Conservation (phyloP, 495 filamentous ascomycete species). For the Podospora sp. region DNA sequence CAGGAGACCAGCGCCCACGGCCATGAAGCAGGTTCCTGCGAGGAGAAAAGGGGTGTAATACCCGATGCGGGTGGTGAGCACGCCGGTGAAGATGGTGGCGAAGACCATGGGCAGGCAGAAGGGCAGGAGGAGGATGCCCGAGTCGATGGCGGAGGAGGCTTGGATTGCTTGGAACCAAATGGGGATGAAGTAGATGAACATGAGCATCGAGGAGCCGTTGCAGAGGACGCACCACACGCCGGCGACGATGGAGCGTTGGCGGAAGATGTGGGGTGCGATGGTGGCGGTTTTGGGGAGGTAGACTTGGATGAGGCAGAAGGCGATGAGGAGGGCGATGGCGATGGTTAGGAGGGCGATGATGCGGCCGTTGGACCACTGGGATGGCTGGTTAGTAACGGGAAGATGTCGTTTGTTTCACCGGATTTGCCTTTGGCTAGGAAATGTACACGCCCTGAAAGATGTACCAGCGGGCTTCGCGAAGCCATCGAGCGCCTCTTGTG, state of each 20-base stretch:
- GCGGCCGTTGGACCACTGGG: slow-evolving; percentile 51
- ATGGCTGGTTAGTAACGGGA: slow-evolving; percentile 49
- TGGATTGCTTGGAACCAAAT: slow-evolving; percentile 69
- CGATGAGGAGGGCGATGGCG: slow-evolving; percentile 43
- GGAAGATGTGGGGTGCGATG: slow-evolving; percentile 66
- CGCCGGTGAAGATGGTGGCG: slow-evolving; percentile 44
- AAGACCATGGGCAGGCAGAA: slow-evolving; percentile 40
- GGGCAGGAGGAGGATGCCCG: slow-evolving; percentile 53
- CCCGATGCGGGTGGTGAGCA: slow-evolving; percentile 42
- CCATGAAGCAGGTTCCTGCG: slow-evolving; percentile 53
- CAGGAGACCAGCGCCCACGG: slow-evolving; percentile 67
- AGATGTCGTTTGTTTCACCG: too few species aligned
- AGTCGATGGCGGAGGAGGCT: slow-evolving; percentile 48
- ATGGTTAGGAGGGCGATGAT: slow-evolving; percentile 50
- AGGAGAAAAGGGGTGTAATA: slow-evolving; percentile 75
- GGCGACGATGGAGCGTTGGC: slow-evolving; percentile 63
- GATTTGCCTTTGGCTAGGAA: too few species aligned
- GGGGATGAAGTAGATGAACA: slow-evolving; percentile 59
- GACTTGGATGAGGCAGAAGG: slow-evolving; percentile 57
- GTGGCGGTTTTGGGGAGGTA: slow-evolving; percentile 63
- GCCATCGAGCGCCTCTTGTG: too few species aligned
- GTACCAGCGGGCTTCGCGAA: too few species aligned
- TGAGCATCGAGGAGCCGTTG: slow-evolving; percentile 43
- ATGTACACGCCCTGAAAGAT: too few species aligned
- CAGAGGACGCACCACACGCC: slow-evolving; percentile 40